A percentile compares a stretch with the other conserved stretches of the same genome.
phyloP scores from a whole-genome alignment of 352 stramenopile genomes.

The Elongisporangium anandrum region DNA sequence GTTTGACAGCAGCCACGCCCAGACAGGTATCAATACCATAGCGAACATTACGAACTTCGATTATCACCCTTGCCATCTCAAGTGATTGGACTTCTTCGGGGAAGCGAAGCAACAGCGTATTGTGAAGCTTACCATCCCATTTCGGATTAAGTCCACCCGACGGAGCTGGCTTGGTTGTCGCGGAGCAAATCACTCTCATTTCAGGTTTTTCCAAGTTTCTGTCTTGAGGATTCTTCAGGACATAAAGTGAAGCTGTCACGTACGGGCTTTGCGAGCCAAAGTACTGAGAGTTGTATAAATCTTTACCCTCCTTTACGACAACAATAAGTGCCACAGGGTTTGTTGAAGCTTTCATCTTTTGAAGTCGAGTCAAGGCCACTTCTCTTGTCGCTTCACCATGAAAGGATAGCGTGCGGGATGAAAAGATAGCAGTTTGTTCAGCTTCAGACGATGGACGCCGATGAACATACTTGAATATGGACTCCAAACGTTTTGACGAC shows the following conservation, averaged over 20 bases:
- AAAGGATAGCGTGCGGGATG: conserved; percentile 56
- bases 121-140: conserved; percentile 73
- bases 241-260: conserved; percentile 72
- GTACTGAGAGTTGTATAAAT: conserved; percentile 85
- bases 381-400: conserved; percentile 43
- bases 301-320: conserved; percentile 69
- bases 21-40: conserved; percentile 85
- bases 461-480: conserved; percentile 74
- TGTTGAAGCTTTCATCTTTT: conserved; percentile 72
- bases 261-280: conserved; percentile 86
- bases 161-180: conserved; percentile 72
- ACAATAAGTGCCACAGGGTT: conserved; percentile 81
- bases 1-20: conserved; percentile 75
- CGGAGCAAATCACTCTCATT: conserved; percentile 71
- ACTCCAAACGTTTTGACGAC: conserved; percentile 65
- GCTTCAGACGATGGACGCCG: conserved; percentile 29
- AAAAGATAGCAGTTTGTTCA: conserved; percentile 61
- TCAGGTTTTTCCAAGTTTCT: conserved; percentile 71
- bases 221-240: conserved; percentile 80
- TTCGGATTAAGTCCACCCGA: conserved; percentile 69
- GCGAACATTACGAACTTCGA: conserved; percentile 81
- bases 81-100: conserved; percentile 53
- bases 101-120: conserved; percentile 74
- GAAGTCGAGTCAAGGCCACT: conserved; percentile 46
- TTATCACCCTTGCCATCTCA: conserved; percentile 73